These are phyloP conservation scores for Aureobasidium uvarum DNA, from an alignment of 2,329 filamentous ascomycete genomes.

Conservation along the genomic window DNA sequence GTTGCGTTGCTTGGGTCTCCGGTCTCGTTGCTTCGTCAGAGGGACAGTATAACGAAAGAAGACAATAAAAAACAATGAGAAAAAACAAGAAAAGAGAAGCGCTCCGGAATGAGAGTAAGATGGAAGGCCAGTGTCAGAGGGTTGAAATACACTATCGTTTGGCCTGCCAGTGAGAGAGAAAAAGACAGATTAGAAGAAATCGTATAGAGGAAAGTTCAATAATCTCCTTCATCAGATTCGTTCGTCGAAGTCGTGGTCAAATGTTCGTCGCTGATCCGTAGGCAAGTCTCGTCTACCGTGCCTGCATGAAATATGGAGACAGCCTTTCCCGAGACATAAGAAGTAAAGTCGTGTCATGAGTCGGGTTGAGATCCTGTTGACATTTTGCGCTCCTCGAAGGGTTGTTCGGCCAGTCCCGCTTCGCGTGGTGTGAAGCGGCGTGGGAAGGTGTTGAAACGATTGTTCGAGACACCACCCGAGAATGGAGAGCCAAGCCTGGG, in stretches of 20 bases:
- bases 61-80: not conserved
- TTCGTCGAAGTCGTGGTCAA: constrained; percentile 15
- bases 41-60: constrained; percentile 4
- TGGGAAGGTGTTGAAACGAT: constrained; percentile 49
- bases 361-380: not conserved
- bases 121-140: not conserved
- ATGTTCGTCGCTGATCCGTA: not conserved
- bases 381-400: constrained; percentile 23
- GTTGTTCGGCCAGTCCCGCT: constrained; percentile 28
- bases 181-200: constrained; percentile 21
- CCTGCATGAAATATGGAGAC: constrained; percentile 12
- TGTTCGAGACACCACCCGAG: constrained; percentile 39
- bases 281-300: constrained; percentile 10
- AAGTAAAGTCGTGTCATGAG: constrained; percentile 1
- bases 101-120: not conserved
- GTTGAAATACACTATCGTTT: not conserved
- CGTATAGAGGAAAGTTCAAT: constrained; percentile 11
- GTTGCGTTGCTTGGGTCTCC: constrained; percentile 8
- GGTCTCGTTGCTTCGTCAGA: constrained; percentile 21
- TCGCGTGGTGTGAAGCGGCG: constrained; percentile 42
- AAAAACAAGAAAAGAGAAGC: not conserved
- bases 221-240: constrained; percentile 12
- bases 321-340: constrained; percentile 3
- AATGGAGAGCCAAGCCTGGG: constrained; percentile 52
- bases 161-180: not conserved